Base-by-base conservation (phyloP, 1,284 basidiomycete genomes). In the Pseudomicrostroma phylloplanum region DNA sequence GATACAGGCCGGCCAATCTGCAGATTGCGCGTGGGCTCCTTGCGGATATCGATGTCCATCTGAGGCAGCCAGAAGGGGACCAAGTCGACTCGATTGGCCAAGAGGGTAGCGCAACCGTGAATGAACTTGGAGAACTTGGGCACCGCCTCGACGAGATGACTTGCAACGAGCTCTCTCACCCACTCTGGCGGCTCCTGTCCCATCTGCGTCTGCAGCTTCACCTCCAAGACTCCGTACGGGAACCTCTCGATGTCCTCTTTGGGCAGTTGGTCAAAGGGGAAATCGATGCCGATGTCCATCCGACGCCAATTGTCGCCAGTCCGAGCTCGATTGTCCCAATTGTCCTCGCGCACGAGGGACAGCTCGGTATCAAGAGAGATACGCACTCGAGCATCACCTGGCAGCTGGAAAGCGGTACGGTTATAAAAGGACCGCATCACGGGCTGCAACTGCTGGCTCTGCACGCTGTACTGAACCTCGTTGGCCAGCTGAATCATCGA, bases 401-500 rank as follows among this genome's bases (percentile, higher is more conserved):
- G 96, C 25, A 98, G 86, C 81, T 98, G 94, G 84, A 98, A 98
- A 0, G 94, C 94, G 8, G 96, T 98, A 58, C 94, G 89, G 80
- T 97, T 96, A 83, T 98, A 98, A 82, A 97, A 98, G n/a, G 92
- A 92, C 40, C 94, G 86, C 89, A 96, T 89, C 49, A 96, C 94
- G 88, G 73, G 57, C 60, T 83, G 80, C 26, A 98, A 83, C 69
- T 88, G 87, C 79, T 90, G 87, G n/a, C 88, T 89, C 62, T 92
- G 80, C 40, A 96, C 83, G 1, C 89, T 86, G 80, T 97, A 96
- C 80, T 98, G 94, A 12, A 98, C 90, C 81, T 98, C 94, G 72
- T 87, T 90, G 23, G 96, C 94, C 40, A 98, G 85, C 81, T 96
- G 92, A 68, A 92, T 90, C 92, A 97, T 96, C 36, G 84, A 83